Conservation (phyloP, 306 rosid genomes). For the Pachyrhizus erosus region DNA sequence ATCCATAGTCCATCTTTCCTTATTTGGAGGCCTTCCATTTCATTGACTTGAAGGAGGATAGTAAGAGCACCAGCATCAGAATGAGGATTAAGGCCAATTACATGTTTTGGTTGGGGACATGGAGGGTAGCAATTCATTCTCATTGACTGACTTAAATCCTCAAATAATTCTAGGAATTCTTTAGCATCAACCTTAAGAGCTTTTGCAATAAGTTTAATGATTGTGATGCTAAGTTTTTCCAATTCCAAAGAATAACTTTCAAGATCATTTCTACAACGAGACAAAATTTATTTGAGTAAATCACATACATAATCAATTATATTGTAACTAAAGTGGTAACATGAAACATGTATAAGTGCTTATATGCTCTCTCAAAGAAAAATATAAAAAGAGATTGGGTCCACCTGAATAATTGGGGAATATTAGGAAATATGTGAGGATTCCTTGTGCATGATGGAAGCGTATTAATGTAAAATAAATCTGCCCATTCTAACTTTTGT, state of each 20-base stretch:
- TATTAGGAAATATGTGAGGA: background rate
- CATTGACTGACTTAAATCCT: slow-evolving; percentile 35
- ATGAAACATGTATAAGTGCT: no score
- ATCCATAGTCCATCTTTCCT: slow-evolving; percentile 49
- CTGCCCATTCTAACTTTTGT: slow-evolving; percentile 44
- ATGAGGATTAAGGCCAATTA: slow-evolving; percentile 50
- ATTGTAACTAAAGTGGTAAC: background rate
- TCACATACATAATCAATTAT: background rate
- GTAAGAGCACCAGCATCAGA: slow-evolving; percentile 47
- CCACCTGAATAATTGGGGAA: slow-evolving; percentile 38
- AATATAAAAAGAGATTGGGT: background rate
- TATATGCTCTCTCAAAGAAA: no score
- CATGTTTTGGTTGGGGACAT: slow-evolving; percentile 50
- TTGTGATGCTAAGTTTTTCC: slow-evolving; percentile 6
- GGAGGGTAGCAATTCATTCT: slow-evolving; percentile 57
- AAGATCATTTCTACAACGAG: slow-evolving; percentile 29
- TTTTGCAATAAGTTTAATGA: slow-evolving; percentile 12
- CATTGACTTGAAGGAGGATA: slow-evolving; percentile 49
- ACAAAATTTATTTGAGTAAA: background rate
- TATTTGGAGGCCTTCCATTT: slow-evolving; percentile 53
- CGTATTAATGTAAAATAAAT: slow-evolving; percentile 9
- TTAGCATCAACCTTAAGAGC: slow-evolving; percentile 16
- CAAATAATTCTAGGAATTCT: slow-evolving; percentile 41
- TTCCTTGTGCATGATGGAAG: slow-evolving; percentile 36
- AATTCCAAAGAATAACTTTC: slow-evolving; percentile 34